Conservation (phyloP, 2,329 filamentous ascomycete genomes). For the Aspergillus novoparasiticus region DNA sequence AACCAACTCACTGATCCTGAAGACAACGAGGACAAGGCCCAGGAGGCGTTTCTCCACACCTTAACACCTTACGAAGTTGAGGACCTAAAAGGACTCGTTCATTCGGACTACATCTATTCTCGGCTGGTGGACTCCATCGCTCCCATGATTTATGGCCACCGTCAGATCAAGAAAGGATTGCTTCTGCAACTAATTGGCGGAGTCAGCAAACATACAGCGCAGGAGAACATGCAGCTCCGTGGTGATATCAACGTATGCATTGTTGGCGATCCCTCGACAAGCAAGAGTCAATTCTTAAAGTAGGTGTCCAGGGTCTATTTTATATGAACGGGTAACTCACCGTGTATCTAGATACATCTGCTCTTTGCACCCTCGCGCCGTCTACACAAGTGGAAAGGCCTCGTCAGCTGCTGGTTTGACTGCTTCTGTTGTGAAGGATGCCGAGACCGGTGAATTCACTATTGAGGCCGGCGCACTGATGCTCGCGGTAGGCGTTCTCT, state of each 20-base stretch:
- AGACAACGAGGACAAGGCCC: slow-evolving; percentile 78
- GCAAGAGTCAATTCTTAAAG: slow-evolving; percentile 97
- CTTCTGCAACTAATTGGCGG: slow-evolving; percentile 95
- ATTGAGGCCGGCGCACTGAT: slow-evolving; percentile 98
- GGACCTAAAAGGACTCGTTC: slow-evolving; percentile 89
- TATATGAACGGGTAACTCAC: neutral
- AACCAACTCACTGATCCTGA: slow-evolving; percentile 73
- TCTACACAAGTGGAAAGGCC: slow-evolving; percentile 97
- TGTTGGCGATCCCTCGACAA: slow-evolving; percentile 94
- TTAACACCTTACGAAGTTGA: slow-evolving; percentile 87
- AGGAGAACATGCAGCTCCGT: slow-evolving; percentile 89
- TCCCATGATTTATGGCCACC: slow-evolving; percentile 95
- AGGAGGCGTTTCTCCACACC: slow-evolving; percentile 82
- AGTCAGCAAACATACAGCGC: slow-evolving; percentile 81
- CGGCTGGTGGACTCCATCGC: slow-evolving; percentile 90
- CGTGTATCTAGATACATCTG: slow-evolving; percentile 70
- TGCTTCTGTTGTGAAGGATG: slow-evolving; percentile 94
- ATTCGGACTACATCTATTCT: slow-evolving; percentile 92
- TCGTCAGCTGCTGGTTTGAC: slow-evolving; percentile 97
- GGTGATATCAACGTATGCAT: slow-evolving; percentile 99
- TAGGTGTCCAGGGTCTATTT: slow-evolving; percentile 30
- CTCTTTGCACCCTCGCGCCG: slow-evolving; percentile 91
- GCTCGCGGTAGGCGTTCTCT: slow-evolving; percentile 64
- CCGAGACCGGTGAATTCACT: slow-evolving; percentile 97
- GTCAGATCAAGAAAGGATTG: slow-evolving; percentile 95